A percentile compares a stretch with the other conserved stretches of the same genome.
These are phyloP conservation scores for Leccinum pellstonianum DNA, from an alignment of 768 basidiomycete genomes.

Conservation along the genomic window DNA sequence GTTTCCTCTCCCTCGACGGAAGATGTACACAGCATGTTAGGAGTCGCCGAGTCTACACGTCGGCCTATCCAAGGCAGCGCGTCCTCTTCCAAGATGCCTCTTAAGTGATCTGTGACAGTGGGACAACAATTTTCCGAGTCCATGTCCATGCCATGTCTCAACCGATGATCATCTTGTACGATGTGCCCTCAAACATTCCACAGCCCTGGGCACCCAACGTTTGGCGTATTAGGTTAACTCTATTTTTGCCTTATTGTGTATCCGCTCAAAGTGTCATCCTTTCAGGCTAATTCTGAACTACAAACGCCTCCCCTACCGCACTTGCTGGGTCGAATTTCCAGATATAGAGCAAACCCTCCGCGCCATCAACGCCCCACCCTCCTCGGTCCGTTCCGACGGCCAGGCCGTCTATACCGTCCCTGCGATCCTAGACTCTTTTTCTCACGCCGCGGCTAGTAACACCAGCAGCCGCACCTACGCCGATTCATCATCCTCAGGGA, in stretches of 20 bases:
- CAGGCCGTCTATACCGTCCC: constrained; percentile 67
- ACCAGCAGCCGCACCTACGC: not conserved
- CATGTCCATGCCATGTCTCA: constrained; percentile 35
- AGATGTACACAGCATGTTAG: constrained; percentile 14
- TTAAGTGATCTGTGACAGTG: constrained; percentile 12
- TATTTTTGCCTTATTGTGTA: not conserved
- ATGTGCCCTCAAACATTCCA: constrained; percentile 55
- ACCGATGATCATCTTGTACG: constrained; percentile 63
- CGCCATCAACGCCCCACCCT: constrained; percentile 58
- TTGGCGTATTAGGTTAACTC: constrained; percentile 63
- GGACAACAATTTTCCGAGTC: not conserved
- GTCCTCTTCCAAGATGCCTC: not conserved
- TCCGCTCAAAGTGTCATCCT: not conserved
- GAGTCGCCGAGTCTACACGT: not conserved
- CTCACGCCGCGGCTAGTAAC: constrained; percentile 10
- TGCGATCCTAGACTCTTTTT: constrained; percentile 56
- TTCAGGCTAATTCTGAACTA: constrained; percentile 74
- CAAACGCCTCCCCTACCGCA: constrained; percentile 68
- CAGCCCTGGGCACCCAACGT: constrained; percentile 78
- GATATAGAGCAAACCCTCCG: constrained; percentile 64
- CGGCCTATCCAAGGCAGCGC: constrained; percentile 3
- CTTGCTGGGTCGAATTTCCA: constrained; percentile 67
- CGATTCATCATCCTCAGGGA: not conserved
- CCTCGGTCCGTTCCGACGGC: constrained; percentile 52
- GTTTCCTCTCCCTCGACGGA: constrained; percentile 10